phyloP scores from a whole-genome alignment of 768 basidiomycete genomes.

The Clitopilus passeckerianus region DNA sequence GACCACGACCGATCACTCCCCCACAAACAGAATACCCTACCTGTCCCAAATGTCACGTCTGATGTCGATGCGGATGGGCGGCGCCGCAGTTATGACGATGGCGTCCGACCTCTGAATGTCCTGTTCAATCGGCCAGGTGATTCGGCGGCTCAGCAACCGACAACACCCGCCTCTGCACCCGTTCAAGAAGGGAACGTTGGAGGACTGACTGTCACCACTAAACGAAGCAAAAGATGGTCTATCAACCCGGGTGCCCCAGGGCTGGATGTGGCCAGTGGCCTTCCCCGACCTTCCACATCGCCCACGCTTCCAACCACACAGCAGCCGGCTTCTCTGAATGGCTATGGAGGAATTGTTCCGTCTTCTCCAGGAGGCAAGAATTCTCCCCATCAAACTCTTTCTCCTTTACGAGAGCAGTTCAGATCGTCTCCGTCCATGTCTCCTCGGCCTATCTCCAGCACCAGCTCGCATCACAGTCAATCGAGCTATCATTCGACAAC shows the following conservation, averaged over 20 bases:
- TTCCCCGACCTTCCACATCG: conserved; percentile 24
- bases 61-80: conserved; percentile 23
- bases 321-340: conserved; percentile 2
- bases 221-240: conserved; percentile 40
- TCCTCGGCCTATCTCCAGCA: conserved; percentile 25
- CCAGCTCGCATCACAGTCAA: conserved; percentile 20
- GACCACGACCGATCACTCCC: neutral
- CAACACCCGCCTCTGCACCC: conserved; percentile 11
- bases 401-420: conserved; percentile 28
- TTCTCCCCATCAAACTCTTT: conserved; percentile 18
- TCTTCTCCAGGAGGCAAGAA: conserved; percentile 16
- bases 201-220: conserved; percentile 27
- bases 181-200: conserved; percentile 12
- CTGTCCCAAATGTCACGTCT: conserved; percentile 22
- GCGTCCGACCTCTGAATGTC: conserved; percentile 37
- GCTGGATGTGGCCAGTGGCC: conserved; percentile 21
- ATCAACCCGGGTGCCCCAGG: conserved; percentile 42
- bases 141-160: conserved; percentile 9
- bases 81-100: conserved; percentile 39
- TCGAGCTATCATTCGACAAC: conserved; percentile 16
- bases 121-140: conserved; percentile 23
- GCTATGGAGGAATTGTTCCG: conserved; percentile 21
- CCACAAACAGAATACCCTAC: conserved; percentile 35
- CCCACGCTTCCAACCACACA: conserved; percentile 20
- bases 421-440: conserved; percentile 8